phyloP scores from a whole-genome alignment of 1,139 yeast species.

The Citeromyces siamensis region DNA sequence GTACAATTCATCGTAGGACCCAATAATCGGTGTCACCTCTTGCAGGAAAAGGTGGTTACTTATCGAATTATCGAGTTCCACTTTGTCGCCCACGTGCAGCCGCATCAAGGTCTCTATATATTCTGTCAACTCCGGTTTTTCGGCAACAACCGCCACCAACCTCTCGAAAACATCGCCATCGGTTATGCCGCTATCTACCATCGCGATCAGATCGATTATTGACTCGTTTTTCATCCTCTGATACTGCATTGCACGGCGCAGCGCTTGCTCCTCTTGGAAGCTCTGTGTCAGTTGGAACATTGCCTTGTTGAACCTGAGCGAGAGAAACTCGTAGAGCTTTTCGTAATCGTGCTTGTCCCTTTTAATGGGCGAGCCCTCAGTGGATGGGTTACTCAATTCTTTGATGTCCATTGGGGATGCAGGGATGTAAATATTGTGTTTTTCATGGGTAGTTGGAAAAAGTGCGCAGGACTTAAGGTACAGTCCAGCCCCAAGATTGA shows the following conservation, averaged over 20 bases:
- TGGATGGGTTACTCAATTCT: background rate
- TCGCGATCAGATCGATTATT: background rate
- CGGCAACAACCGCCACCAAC: background rate
- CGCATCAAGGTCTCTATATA: background rate
- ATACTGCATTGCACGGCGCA: background rate
- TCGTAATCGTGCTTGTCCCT: background rate
- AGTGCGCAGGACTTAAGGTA: too few species aligned
- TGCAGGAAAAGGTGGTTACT: background rate
- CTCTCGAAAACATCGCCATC: background rate
- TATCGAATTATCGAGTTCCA: background rate
- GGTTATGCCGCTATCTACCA: background rate
- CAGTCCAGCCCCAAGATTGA: too few species aligned
- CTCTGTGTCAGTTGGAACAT: background rate
- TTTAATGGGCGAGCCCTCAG: background rate
- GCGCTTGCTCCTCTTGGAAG: background rate
- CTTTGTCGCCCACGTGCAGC: background rate
- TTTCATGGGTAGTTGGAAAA: too few species aligned
- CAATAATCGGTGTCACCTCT: background rate
- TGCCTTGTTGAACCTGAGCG: background rate
- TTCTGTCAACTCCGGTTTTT: background rate
- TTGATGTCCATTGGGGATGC: constrained; percentile 1
- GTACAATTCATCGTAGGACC: background rate
- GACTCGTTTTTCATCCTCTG: background rate
- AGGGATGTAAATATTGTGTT: background rate
- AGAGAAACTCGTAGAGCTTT: background rate